Evolutionary conservation across 1,284 basidiomycete genomes (phyloP), one percentile per base, ranked within the genome.

Genomic region (Apiotrichum sp.): DNA sequence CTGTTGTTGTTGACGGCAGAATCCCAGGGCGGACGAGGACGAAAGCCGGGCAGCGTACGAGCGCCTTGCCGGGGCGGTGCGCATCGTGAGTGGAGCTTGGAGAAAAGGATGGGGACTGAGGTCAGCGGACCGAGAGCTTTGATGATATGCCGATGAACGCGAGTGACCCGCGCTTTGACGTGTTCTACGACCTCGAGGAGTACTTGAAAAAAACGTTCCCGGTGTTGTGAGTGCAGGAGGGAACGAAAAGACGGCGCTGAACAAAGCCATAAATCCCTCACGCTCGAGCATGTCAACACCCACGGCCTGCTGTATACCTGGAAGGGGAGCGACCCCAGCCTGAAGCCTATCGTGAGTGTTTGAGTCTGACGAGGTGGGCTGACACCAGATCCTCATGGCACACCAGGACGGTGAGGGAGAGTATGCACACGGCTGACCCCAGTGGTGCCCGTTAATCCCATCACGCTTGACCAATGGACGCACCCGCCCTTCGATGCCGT

Each of bases 251-350:
- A n/a, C n/a, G n/a, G n/a, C n/a, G n/a, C 32, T 49, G 31, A 36
- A 31, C 11, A 10, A 13, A 53, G 83, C 42, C 81, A 84, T 59
- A 66, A 78, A 3, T 72, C 69, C 5, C 74, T 84, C 4, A 67
- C 78, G 39, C 64, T 84, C 45, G 80, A 79, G 2, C 80, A 80
- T 59, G 80, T 87, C 61, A 86, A 86, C 65, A 80, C 81, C 0
- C 83, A 83, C 55, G 86, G 83, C 0, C 69, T 87, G 8, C 75
- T 87, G 0, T 86, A 81, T 63, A 79, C 79, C 1, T 84, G 84
- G 81, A 70, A 77, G 40, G 86, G 86, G 36, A 77, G 77, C 2
- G 75, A 84, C 51, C 44, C 64, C 1, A 65, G 69, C 4, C 71
- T 86, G 48, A 84, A 86, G 67, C 86, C 86, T 0, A 66, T 86